Conservation (phyloP, 2,329 filamentous ascomycete genomes). For the Parafenestella ontariensis region DNA sequence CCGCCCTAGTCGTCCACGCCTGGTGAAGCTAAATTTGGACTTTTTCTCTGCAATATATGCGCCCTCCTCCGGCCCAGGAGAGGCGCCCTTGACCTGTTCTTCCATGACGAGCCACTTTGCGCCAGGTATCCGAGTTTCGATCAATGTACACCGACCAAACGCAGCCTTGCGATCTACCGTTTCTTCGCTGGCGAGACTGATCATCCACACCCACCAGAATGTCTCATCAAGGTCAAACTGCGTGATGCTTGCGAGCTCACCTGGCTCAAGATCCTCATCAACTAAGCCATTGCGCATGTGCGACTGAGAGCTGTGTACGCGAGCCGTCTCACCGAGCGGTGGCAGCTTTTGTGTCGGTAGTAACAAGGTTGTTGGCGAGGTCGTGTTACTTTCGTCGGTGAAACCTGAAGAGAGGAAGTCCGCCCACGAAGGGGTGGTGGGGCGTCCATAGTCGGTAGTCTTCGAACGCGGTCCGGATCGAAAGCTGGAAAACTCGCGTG, state of each 20-base stretch:
- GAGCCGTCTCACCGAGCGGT: constrained; percentile 71
- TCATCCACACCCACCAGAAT: constrained; percentile 99
- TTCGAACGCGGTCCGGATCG: constrained; percentile 72
- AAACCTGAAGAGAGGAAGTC: constrained; percentile 97
- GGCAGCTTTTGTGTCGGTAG: constrained; percentile 94
- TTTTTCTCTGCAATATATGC: constrained; percentile 97
- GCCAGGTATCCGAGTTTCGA: constrained; percentile 83
- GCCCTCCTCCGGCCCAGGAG: constrained; percentile 80
- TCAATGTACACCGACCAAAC: constrained; percentile 89
- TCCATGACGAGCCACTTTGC: constrained; percentile 95
- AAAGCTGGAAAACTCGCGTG: constrained; percentile 79
- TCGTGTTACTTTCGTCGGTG: constrained; percentile 74
- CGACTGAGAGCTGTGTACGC: constrained; percentile 86
- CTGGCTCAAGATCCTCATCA: constrained; percentile 79
- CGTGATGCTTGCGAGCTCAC: constrained; percentile 91
- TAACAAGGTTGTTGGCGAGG: constrained; percentile 70
- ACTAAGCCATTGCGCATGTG: constrained; percentile 69
- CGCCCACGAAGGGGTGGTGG: constrained; percentile 97
- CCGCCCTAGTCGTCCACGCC: constrained; percentile 73
- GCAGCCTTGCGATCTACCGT: constrained; percentile 84
- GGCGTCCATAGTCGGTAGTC: constrained; percentile 72
- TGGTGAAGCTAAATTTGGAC: constrained; percentile 81
- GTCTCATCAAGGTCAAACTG: constrained; percentile 88
- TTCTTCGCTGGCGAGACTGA: constrained; percentile 90
- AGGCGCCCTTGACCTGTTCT: constrained; percentile 93